Conservation (phyloP, 257 asterid species). For the Nicotiana tabacum region DNA sequence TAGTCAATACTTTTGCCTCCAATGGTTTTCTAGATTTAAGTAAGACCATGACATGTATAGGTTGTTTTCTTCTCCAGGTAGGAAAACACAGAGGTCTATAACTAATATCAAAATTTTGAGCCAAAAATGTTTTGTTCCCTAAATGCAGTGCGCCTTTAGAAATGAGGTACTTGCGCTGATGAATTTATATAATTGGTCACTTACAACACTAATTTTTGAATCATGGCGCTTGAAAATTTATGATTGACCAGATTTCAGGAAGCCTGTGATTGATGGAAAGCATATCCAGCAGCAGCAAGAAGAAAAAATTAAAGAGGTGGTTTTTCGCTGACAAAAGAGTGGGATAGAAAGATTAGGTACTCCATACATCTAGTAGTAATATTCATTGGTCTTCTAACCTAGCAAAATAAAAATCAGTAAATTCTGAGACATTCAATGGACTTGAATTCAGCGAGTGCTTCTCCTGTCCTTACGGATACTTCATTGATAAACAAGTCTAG, state of each 20-base stretch:
- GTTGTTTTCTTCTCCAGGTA: neutral
- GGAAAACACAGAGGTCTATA: neutral
- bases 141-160: conserved; percentile 25
- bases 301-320: conserved; percentile 49
- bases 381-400: neutral
- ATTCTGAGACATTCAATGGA: conserved; percentile 29
- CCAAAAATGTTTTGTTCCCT: conserved; percentile 15
- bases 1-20: neutral
- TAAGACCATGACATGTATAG: neutral
- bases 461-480: conserved; percentile 61
- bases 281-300: conserved; percentile 34
- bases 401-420: neutral
- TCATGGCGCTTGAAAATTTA: neutral
- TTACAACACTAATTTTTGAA: neutral
- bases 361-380: neutral
- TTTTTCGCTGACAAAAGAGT: conserved; percentile 56
- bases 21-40: neutral
- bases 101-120: neutral
- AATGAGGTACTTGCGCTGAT: conserved; percentile 40
- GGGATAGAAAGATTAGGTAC: conserved; percentile 29
- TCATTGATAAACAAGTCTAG: conserved; percentile 47
- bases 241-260: conserved; percentile 25
- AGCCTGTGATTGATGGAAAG: conserved; percentile 46
- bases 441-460: conserved; percentile 46
- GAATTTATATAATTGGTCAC: neutral